These are phyloP conservation scores for Hymenochaete sp. DNA, from an alignment of 1,284 basidiomycete genomes.

Conservation along the genomic window DNA sequence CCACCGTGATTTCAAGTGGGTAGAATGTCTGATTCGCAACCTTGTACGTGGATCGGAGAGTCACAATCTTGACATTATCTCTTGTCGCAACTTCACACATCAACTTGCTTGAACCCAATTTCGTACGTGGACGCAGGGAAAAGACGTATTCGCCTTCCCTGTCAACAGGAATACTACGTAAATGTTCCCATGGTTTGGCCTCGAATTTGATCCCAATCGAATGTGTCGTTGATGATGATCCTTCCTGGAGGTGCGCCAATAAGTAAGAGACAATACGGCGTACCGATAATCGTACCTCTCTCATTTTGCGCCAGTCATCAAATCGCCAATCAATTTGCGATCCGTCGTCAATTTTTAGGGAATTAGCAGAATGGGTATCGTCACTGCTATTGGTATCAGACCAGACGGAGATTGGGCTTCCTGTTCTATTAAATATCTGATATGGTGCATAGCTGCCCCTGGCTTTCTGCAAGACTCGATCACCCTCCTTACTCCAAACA, in stretches of 20 bases:
- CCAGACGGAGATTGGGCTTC: constrained; percentile 76
- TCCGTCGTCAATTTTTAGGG: constrained; percentile 60
- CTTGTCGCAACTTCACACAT: constrained; percentile 88
- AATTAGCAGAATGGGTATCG: constrained; percentile 37
- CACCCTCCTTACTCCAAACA: constrained; percentile 69
- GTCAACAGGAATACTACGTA: constrained; percentile 88
- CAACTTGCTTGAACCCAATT: constrained; percentile 74
- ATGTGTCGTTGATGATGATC: constrained; percentile 72
- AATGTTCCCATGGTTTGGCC: constrained; percentile 85
- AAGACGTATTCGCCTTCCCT: constrained; percentile 91
- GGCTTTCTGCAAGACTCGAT: constrained; percentile 59
- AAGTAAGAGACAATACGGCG: neutral
- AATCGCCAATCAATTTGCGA: constrained; percentile 92
- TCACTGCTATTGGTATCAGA: constrained; percentile 57
- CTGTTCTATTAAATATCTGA: constrained; percentile 86
- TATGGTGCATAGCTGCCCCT: constrained; percentile 91
- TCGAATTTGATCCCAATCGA: constrained; percentile 79
- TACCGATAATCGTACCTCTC: constrained; percentile 57
- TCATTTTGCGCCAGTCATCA: constrained; percentile 91
- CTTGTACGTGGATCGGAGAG: constrained; percentile 88
- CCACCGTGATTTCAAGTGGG: constrained; percentile 86
- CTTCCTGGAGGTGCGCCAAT: constrained; percentile 46
- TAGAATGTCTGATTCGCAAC: constrained; percentile 91
- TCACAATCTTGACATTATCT: constrained; percentile 94
- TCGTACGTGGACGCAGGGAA: constrained; percentile 70